phyloP scores from a whole-genome alignment of 352 stramenopile species.

The Globisporangium camurandrum region DNA sequence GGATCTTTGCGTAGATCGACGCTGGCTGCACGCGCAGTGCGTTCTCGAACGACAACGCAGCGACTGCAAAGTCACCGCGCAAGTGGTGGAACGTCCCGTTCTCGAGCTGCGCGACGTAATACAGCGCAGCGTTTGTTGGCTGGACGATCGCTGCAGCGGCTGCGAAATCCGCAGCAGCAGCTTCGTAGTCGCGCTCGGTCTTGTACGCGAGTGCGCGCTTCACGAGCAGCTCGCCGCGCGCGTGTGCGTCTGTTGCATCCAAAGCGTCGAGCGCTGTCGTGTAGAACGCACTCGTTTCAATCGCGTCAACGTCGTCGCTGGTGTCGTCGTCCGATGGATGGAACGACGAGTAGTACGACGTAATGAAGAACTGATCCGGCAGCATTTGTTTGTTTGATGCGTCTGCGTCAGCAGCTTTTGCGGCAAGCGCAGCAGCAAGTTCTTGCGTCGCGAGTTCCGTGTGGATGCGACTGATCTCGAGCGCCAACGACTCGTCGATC shows the following conservation, averaged over 20 bases:
- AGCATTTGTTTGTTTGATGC: constrained; percentile 31
- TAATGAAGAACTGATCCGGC: constrained; percentile 78
- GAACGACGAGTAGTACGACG: constrained; percentile 84
- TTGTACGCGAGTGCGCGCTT: constrained; percentile 60
- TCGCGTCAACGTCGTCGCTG: constrained; percentile 40
- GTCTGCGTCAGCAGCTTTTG: constrained; percentile 32
- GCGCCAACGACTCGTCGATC: constrained; percentile 55
- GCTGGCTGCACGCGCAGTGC: constrained; percentile 55
- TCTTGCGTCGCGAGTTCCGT: constrained; percentile 61
- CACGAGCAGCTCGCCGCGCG: constrained; percentile 47
- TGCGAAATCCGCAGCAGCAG: constrained; percentile 50
- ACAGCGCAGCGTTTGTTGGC: constrained; percentile 39
- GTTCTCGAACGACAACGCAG: constrained; percentile 55
- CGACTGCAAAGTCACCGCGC: constrained; percentile 61
- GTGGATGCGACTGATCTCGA: constrained; percentile 75
- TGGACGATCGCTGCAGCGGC: constrained; percentile 40
- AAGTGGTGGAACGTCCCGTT: constrained; percentile 73
- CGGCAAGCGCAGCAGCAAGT: constrained; percentile 45
- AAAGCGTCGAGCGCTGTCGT: constrained; percentile 39
- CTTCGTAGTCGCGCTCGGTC: constrained; percentile 59
- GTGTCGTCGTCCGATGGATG: constrained; percentile 73
- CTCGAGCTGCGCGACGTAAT: constrained; percentile 73
- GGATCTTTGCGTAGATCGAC: constrained; percentile 78
- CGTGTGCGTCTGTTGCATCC: constrained; percentile 21
- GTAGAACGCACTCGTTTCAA: constrained; percentile 54